Base-by-base conservation (phyloP, 2,329 filamentous ascomycete genomes). In the Chrysosporium keratinophilum region DNA sequence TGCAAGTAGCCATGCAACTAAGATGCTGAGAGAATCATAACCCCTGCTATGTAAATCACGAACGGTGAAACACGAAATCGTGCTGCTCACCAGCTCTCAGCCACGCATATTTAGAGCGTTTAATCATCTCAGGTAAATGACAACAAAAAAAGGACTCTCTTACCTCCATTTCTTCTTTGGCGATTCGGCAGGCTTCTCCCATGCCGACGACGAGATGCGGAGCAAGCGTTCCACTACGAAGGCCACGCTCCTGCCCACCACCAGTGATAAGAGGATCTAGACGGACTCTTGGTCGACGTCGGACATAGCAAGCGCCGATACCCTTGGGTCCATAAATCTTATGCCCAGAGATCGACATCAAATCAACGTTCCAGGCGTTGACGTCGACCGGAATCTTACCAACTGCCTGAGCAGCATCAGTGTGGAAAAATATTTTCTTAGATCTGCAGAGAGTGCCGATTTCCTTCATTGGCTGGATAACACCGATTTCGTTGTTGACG, bases 321-420 rank as follows among this genome's bases (percentile, higher is more conserved):
- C 93, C 93, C 77, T 95, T 98, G 52, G 93, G 93, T 23, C 93
- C 93, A 67, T 98, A 98, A 52, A 98, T 95, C 74, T 98, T 98
- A 75, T 98, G 93, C 31, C 88, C 90, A 7, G 93, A 97, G 57
- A 98, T 96, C 31, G 91, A 97, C 91, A 98, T 96, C 66, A 98
- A 75, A 68, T 98, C 93, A 60, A 98, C 85, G 70, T 96, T 94
- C 88, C 95, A 91, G 71, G 88, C 87, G 71, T 97, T 96, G 65
- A 98, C 93, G 64, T 96, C 89, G 46, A 98, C 75, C 0, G 90
- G 88, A 48, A 98, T 96, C 77, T 98, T 98, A 66, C 93, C 93
- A n/a, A 97, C 90, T 14, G 93, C 93, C 74, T 98, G 93, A 1
- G 93, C 93, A 50, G 79, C 93, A 69, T 98, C 93, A 20, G 89